Evolutionary conservation across 2,329 filamentous ascomycete genomes (phyloP).

Genomic region (Penicillium sp.): DNA sequence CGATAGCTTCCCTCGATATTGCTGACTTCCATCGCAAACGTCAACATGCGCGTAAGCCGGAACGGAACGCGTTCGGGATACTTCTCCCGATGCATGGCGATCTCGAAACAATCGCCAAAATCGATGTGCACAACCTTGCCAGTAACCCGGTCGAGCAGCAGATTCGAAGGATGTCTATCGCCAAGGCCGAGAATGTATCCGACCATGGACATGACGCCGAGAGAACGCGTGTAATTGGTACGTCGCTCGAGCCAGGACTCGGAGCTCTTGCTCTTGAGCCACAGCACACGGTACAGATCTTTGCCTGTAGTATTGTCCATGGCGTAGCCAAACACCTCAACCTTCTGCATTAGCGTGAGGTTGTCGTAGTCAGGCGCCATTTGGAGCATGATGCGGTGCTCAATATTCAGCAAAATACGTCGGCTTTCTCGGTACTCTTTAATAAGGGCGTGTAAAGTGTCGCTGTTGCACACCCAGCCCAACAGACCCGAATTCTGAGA

Average conservation of each 20-base stretch:
- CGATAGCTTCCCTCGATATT: conserved; percentile 99
- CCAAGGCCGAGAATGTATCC: conserved; percentile 96
- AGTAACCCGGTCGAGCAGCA: conserved; percentile 94
- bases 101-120: conserved; percentile 98
- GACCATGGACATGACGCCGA: conserved; percentile 99
- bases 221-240: conserved; percentile 96
- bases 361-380: conserved; percentile 99
- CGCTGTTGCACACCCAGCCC: conserved; percentile 95
- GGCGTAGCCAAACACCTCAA: conserved; percentile 98
- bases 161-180: conserved; percentile 93
- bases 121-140: conserved; percentile 98
- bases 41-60: conserved; percentile 96
- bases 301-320: conserved; percentile 99
- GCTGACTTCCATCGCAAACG: conserved; percentile 99
- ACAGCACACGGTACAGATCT: conserved; percentile 94
- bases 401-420: conserved; percentile 97
- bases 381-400: conserved; percentile 99
- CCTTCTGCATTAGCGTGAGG: conserved; percentile 98
- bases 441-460: conserved; percentile 94
- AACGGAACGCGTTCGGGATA: conserved; percentile 97
- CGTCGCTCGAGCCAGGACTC: conserved; percentile 96
- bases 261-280: conserved; percentile 97
- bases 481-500: conserved; percentile 94
- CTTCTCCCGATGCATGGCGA: conserved; percentile 99
- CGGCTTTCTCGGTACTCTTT: conserved; percentile 95